These are phyloP conservation scores for Strobilomyces dryophilus DNA, from an alignment of 768 basidiomycete species.

Conservation along the genomic window DNA sequence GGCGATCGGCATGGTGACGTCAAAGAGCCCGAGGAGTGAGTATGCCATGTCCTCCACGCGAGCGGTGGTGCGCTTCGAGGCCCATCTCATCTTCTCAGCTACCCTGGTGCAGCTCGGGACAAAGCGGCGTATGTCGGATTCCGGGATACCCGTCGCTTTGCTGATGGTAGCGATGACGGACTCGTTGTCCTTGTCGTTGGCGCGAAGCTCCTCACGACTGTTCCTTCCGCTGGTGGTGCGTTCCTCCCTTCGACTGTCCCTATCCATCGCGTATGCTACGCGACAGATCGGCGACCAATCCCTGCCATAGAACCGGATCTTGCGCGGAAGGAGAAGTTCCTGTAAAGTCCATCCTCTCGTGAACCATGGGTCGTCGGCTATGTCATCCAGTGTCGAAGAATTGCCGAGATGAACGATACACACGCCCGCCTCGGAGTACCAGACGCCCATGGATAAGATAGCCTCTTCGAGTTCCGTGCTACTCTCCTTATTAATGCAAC, in stretches of 20 bases:
- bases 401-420: slow-evolving; percentile 23
- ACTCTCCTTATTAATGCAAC: slow-evolving; percentile 27
- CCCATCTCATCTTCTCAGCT: slow-evolving; percentile 25
- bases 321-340: slow-evolving; percentile 22
- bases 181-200: slow-evolving; percentile 24
- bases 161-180: slow-evolving; percentile 11
- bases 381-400: slow-evolving; percentile 21
- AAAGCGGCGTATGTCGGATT: slow-evolving; percentile 20
- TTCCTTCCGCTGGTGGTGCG: slow-evolving; percentile 1
- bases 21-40: slow-evolving; percentile 23
- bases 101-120: slow-evolving; percentile 16
- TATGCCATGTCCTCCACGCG: slow-evolving; percentile 24
- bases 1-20: slow-evolving; percentile 18
- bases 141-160: slow-evolving; percentile 19
- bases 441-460: slow-evolving; percentile 20
- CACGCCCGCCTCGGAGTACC: slow-evolving; percentile 22
- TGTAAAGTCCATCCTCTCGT: slow-evolving; percentile 21
- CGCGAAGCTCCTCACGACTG: slow-evolving; percentile 10
- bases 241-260: slow-evolving; percentile 20
- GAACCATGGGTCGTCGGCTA: slow-evolving; percentile 22
- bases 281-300: slow-evolving; percentile 23
- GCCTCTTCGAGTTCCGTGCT: slow-evolving; percentile 27
- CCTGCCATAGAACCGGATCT: slow-evolving; percentile 23
- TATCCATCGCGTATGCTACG: slow-evolving; percentile 1
- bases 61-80: slow-evolving; percentile 19